These are phyloP conservation scores for Blastobotrys robertii DNA, from an alignment of 805 yeast species.

Conservation along the genomic window DNA sequence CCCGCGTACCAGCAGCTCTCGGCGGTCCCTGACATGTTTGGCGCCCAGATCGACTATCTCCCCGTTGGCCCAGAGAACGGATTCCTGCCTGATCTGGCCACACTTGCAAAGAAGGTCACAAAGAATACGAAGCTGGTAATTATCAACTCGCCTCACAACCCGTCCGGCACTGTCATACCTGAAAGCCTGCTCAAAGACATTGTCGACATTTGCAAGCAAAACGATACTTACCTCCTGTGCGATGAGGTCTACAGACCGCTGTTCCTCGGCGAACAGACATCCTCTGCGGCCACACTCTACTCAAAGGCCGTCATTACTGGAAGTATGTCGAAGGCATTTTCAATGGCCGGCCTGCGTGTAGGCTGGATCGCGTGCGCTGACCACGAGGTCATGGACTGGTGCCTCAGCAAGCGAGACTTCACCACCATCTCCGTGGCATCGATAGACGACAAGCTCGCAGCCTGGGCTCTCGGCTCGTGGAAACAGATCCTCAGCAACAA, in stretches of 20 bases:
- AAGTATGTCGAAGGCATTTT: constrained; percentile 45
- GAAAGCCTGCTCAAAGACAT: constrained; percentile 28
- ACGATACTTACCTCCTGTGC: constrained; percentile 32
- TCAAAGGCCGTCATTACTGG: constrained; percentile 38
- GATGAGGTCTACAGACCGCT: constrained; percentile 50
- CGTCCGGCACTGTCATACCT: constrained; percentile 37
- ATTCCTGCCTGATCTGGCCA: constrained; percentile 31
- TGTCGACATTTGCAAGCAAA: constrained; percentile 30
- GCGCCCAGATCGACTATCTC: constrained; percentile 33
- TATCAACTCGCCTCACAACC: constrained; percentile 41
- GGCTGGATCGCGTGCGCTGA: constrained; percentile 43
- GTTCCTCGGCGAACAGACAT: constrained; percentile 30
- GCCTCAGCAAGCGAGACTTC: constrained; percentile 38
- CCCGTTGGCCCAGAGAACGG: constrained; percentile 27
- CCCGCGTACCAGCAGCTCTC: constrained; percentile 44
- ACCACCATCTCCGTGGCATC: constrained; percentile 41
- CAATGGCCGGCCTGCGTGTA: constrained; percentile 43
- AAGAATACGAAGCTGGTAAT: constrained; percentile 33
- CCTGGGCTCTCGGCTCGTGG: constrained; percentile 33
- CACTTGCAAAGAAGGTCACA: constrained; percentile 26
- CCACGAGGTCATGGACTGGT: constrained; percentile 23
- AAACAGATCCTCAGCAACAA: constrained; percentile 31
- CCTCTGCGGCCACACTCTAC: constrained; percentile 34
- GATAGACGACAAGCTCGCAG: constrained; percentile 38
- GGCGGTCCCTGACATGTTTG: constrained; percentile 40